phyloP scores from a whole-genome alignment of 1,284 basidiomycete species.

The Ganoderma sinense region DNA sequence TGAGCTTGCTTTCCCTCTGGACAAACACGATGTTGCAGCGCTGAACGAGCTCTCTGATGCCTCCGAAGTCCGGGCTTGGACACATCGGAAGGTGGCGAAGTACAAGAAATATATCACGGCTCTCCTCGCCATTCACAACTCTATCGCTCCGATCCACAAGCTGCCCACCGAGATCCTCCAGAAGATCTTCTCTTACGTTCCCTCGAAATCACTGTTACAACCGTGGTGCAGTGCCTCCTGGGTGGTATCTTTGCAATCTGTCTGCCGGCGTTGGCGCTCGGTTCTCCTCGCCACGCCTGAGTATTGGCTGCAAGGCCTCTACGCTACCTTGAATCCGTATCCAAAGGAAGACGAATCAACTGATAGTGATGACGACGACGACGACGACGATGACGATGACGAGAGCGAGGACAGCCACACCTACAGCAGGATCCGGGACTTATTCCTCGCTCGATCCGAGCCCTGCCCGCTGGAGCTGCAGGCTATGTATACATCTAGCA shows the following conservation, averaged over 20 bases:
- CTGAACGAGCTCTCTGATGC: neutral
- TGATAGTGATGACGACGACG: neutral
- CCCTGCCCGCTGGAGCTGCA: neutral
- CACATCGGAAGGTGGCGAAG: neutral
- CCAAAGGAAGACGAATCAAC: too few species aligned
- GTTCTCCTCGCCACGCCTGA: neutral
- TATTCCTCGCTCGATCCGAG: neutral
- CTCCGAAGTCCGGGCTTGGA: neutral
- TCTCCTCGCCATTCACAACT: neutral
- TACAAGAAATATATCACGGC: neutral
- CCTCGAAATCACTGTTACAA: neutral
- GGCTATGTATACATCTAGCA: neutral
- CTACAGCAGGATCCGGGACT: neutral
- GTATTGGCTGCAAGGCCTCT: neutral
- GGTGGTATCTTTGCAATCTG: neutral
- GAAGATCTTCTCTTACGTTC: neutral
- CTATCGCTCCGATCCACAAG: neutral
- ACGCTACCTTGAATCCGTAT: neutral
- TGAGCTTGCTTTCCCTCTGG: neutral
- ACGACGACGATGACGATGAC: neutral
- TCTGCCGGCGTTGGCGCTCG: constrained; percentile 9
- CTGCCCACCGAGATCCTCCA: constrained; percentile 10
- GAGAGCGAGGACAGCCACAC: neutral
- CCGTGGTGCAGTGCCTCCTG: neutral
- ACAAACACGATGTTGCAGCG: neutral